A percentile compares a stretch with the other conserved stretches of the same genome.
phyloP scores from a whole-genome alignment of 2,329 filamentous ascomycete genomes.

The Didymella pomorum region DNA sequence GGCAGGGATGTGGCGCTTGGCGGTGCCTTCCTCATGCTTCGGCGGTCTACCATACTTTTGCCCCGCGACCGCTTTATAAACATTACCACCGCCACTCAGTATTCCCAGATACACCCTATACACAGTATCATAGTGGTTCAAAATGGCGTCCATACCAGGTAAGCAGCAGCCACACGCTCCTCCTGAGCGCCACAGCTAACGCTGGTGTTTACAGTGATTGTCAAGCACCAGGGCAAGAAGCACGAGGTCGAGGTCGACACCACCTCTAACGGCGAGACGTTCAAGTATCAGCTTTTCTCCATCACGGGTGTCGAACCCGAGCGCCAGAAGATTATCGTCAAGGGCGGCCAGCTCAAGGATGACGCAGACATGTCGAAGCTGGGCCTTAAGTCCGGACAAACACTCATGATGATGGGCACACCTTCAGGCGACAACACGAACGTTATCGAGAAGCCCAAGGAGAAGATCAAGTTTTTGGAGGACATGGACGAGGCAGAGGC shows the following conservation, averaged over 20 bases:
- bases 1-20: slow-evolving; percentile 30
- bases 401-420: slow-evolving; percentile 96
- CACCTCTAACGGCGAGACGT: slow-evolving; percentile 82
- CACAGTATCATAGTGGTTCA: slow-evolving; percentile 21
- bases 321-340: slow-evolving; percentile 93
- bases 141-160: slow-evolving; percentile 51
- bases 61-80: slow-evolving; percentile 39
- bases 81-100: slow-evolving; percentile 22
- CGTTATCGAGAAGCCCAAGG: slow-evolving; percentile 74
- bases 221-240: slow-evolving; percentile 95
- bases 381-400: slow-evolving; percentile 83
- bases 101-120: background rate
- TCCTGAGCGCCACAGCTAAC: slow-evolving; percentile 31
- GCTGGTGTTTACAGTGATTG: slow-evolving; percentile 68
- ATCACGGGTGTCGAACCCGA: slow-evolving; percentile 95
- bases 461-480: slow-evolving; percentile 87
- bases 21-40: slow-evolving; percentile 41
- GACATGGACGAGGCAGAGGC: slow-evolving; percentile 97
- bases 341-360: slow-evolving; percentile 94
- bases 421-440: slow-evolving; percentile 70
- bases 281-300: slow-evolving; percentile 96
- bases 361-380: slow-evolving; percentile 86
- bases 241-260: slow-evolving; percentile 93
- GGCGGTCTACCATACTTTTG: slow-evolving; percentile 38
- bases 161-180: slow-evolving; percentile 5